Evolutionary conservation across 768 basidiomycete genomes (phyloP).

Genomic region (Boletus pseudopeckii): DNA sequence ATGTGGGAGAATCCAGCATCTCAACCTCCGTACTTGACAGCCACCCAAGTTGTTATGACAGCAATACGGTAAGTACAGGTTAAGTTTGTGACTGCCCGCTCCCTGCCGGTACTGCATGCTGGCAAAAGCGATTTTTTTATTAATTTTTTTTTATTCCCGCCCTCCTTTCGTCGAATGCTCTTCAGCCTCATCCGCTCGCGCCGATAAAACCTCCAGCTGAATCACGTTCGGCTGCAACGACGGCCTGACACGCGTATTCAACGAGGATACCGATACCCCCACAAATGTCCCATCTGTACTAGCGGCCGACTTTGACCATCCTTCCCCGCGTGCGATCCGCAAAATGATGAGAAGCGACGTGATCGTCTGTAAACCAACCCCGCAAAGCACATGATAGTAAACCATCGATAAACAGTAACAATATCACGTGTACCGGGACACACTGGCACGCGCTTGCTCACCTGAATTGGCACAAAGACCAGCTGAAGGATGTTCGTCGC

Average conservation of each 20-base stretch:
- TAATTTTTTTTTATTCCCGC: too few relatives aligned
- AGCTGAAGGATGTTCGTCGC: conserved; percentile 39
- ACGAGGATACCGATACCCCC: background rate
- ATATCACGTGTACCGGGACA: background rate
- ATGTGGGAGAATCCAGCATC: too few relatives aligned
- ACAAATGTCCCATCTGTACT: background rate
- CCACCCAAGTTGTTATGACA: too few relatives aligned
- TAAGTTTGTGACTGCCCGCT: too few relatives aligned
- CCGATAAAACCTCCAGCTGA: background rate
- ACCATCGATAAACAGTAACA: background rate
- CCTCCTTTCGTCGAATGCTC: background rate
- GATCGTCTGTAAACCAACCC: conserved; percentile 30
- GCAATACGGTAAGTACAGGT: too few relatives aligned
- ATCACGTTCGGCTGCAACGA: background rate
- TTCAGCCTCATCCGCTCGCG: background rate
- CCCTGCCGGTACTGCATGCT: too few relatives aligned
- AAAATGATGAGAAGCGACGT: conserved; percentile 39
- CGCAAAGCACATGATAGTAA: background rate
- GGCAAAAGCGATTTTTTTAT: too few relatives aligned
- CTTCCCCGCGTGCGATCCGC: conserved; percentile 36
- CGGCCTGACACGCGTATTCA: background rate
- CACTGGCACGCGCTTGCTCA: background rate
- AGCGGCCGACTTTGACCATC: conserved; percentile 20
- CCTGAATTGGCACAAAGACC: conserved; percentile 4
- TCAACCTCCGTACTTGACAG: too few relatives aligned